Conservation (phyloP, 352 stramenopile species). For the Peronospora belbahrii region DNA sequence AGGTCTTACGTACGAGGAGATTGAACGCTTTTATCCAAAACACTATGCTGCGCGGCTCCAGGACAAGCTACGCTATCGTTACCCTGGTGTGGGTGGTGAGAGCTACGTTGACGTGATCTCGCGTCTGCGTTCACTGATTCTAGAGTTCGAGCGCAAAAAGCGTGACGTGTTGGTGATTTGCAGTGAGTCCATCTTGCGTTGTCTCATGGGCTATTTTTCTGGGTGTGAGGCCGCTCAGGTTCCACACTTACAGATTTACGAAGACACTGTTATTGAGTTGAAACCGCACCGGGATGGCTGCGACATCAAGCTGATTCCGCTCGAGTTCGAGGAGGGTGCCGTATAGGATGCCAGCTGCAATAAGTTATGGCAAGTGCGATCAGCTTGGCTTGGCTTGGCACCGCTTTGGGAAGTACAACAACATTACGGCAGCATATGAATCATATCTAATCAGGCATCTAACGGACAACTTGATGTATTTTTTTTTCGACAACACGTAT, state of each 20-base stretch:
- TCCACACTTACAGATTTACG: constrained; percentile 58
- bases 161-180: constrained; percentile 82
- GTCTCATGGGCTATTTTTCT: constrained; percentile 76
- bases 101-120: constrained; percentile 93
- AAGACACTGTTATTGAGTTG: constrained; percentile 69
- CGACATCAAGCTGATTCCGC: constrained; percentile 74
- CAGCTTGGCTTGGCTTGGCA: not conserved
- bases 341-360: constrained; percentile 17
- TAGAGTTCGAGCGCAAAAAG: constrained; percentile 89
- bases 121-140: constrained; percentile 84
- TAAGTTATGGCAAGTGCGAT: constrained; percentile 1
- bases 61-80: constrained; percentile 89
- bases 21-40: constrained; percentile 79
- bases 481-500: too few species aligned
- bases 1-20: constrained; percentile 81
- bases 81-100: constrained; percentile 86
- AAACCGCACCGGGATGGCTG: constrained; percentile 77
- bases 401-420: constrained; percentile 10
- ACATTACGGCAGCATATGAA: constrained; percentile 14
- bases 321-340: constrained; percentile 44
- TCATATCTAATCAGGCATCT: constrained; percentile 13
- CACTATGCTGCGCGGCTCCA: constrained; percentile 77
- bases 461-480: too few species aligned
- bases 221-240: constrained; percentile 64
- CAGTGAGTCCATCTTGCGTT: constrained; percentile 71